Evolutionary conservation across 169 alveolate species (phyloP), one percentile per base, ranked within the genome.

Genomic region (Plasmodium inui): DNA sequence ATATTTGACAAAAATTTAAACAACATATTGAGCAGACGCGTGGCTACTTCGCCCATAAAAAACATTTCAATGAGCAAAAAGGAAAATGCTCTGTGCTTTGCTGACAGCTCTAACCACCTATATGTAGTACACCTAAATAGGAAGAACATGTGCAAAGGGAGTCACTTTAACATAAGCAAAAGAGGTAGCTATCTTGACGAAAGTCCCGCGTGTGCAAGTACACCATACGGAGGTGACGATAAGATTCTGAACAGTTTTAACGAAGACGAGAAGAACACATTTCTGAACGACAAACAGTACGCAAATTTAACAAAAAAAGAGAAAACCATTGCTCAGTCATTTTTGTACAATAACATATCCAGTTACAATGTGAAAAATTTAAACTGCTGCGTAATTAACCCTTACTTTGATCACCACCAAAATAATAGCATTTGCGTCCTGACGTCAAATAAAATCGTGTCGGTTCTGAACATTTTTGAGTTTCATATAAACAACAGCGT

Each of bases 361-460:
- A 55, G n/a, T 3, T 88, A 88, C 70, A 78, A 79, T 57, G 82
- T 88, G 46, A 88, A 88, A 78, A 32, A 39, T 8, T 61, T 88
- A 78, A 88, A 78, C 12, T 37, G 74, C n/a, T 55, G 82, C 53
- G 28, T 78, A 34, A 88, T 88, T 57, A 88, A 88, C 22, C 94
- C 94, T 19, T 44, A 57, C 57, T 88, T 55, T 67, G 83, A 88
- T 30, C 80, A 78, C 71, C 46, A 88, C 28, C 70, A 88, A 0
- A 84, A 67, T 84, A 88, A 88, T 79, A 88, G 82, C 73, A 55
- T 88, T 10, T 88, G 94, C 28, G 53, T 73, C 26, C 82, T 88
- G 32, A 57, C 94, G 19, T 37, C 82, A 17, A 79, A 50, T 41
- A 88, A 78, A 28, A 57, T 46, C 9, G 94, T 88, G 30, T 88